Base-by-base conservation (phyloP, 2,329 filamentous ascomycete genomes). In the Trichoderma gracile region DNA sequence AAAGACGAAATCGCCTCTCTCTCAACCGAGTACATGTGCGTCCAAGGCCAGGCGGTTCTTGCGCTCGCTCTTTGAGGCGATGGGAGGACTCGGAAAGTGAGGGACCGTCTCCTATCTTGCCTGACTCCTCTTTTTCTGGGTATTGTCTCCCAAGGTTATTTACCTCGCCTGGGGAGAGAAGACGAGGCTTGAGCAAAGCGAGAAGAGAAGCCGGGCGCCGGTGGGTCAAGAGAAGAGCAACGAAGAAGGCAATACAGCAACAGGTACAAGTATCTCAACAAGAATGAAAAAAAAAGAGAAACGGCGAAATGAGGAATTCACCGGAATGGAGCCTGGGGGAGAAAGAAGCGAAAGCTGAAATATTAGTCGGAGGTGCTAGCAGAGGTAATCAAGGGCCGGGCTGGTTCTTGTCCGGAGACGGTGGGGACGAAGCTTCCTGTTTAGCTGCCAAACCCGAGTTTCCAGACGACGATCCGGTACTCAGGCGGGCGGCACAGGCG, bases 381-480 rank as follows among this genome's bases (percentile, higher is more conserved):
- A 38, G 33, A 38, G 12, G 33, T 45, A 61, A 54, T 33, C 23
- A 56, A 64, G 46, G 54, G 45, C 52, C 53, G 46, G 61, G 38
- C 38, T 64, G 33, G 53, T 38, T 64, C 33, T 33, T 50, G 52
- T 50, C 61, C 53, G 61, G 54, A 45, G 53, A 57, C 58, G 61
- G 53, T 64, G 45, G 61, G 54, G 46, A 64, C 53, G 61, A 56
- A 21, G 43, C 43, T 58, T 64, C 33, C 33, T 38, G 10, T 38
- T 14, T 52, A 58, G 61, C 38, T 64, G 54, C 53, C 53, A 64
- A 53, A 40, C 43, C 61, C 46, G 53, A 57, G 45, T 57, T 49
- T 50, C 56, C n/a, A 64, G 53, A 58, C 46, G 61, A 52, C 61
- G 61, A 64, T 64, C 53, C 61, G 61, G 61, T 58, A 38, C 52